Evolutionary conservation across 352 stramenopile species (phyloP).

Genomic region (Sclerospora graminicola): DNA sequence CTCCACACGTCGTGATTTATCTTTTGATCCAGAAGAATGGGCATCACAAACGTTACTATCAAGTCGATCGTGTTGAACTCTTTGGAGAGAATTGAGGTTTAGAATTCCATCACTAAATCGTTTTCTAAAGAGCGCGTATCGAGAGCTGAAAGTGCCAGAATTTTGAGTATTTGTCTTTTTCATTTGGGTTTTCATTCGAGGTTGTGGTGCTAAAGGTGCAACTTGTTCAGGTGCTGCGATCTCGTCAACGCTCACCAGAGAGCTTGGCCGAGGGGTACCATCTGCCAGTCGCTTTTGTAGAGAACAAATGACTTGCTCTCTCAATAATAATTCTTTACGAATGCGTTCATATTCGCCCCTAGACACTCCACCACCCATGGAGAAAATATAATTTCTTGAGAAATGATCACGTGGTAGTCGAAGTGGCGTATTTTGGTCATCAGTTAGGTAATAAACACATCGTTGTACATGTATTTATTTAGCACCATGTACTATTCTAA

Average conservation of each 20-base stretch:
- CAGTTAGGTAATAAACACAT: too few species aligned
- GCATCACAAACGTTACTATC: conserved; percentile 3
- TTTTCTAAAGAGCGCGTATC: conserved; percentile 5
- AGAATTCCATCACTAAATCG: neutral
- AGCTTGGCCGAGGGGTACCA: conserved; percentile 11
- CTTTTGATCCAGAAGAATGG: conserved; percentile 3
- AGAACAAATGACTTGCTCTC: conserved; percentile 58
- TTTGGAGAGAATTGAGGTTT: neutral
- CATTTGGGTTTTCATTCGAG: conserved; percentile 3
- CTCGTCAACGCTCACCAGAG: conserved; percentile 6
- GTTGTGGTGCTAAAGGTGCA: conserved; percentile 1
- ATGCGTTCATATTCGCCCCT: conserved; percentile 65
- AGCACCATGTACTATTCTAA: too few species aligned
- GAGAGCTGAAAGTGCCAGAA: conserved; percentile 1
- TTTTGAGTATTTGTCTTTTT: conserved; percentile 7
- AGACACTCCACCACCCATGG: conserved; percentile 64
- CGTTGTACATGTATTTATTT: too few species aligned
- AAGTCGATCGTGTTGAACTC: neutral
- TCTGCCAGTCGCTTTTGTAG: conserved; percentile 46
- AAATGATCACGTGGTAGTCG: too few species aligned
- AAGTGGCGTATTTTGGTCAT: too few species aligned
- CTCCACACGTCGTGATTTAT: conserved; percentile 43
- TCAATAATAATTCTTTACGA: conserved; percentile 53
- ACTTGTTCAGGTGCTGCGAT: neutral
- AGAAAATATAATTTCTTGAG: too few species aligned